Percentiles rank a stretch among this genome's conserved stretches.
phyloP scores from a whole-genome alignment of 108 stramenopile species.

The Aurantiochytrium sp. region DNA sequence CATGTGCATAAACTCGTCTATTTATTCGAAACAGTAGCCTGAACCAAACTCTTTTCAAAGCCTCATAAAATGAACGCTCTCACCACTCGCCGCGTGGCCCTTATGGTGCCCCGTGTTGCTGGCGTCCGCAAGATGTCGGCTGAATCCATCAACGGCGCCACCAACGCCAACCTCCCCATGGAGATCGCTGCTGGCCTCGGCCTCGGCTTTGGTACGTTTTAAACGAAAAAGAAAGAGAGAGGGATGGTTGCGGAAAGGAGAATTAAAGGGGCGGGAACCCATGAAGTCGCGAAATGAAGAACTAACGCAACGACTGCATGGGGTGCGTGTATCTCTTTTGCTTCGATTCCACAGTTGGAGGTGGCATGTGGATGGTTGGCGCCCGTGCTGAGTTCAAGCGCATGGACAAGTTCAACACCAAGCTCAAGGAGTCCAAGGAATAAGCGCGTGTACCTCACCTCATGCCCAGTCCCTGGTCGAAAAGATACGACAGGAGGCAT shows the following conservation, averaged over 20 bases:
- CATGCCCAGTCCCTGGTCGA: too few species aligned
- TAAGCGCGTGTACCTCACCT: not conserved
- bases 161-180: not conserved
- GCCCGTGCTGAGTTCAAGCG: not conserved
- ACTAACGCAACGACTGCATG: not conserved
- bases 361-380: not conserved
- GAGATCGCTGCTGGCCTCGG: not conserved
- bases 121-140: not conserved
- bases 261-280: not conserved
- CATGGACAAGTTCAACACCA: slow-evolving; percentile 10
- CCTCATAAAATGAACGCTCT: not conserved
- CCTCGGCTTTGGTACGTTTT: not conserved
- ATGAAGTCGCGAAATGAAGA: not conserved
- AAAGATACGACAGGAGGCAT: not conserved
- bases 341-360: not conserved
- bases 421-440: not conserved
- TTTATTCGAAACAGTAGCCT: too few species aligned
- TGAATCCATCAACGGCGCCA: not conserved
- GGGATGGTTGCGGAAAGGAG: not conserved
- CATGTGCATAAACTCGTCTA: too few species aligned
- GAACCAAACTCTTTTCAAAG: too few species aligned
- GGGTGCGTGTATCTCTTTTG: too few species aligned
- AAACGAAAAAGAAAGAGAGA: not conserved
- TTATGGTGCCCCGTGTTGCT: not conserved
- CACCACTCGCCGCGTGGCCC: not conserved